phyloP scores from a whole-genome alignment of 2,329 filamentous ascomycete genomes.

The Alternaria angustiovoidea region DNA sequence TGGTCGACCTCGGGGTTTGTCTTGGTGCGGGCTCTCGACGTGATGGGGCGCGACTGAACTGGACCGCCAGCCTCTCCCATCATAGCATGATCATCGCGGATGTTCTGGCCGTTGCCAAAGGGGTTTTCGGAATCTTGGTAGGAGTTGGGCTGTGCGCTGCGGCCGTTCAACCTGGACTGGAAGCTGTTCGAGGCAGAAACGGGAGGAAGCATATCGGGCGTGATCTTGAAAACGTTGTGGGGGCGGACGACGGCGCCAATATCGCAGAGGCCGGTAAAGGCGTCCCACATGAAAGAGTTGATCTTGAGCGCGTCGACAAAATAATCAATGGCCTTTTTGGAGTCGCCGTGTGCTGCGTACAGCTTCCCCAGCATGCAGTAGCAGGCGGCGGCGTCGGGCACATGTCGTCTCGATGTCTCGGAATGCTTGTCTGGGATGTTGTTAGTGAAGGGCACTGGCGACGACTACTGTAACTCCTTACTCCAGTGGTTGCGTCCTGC shows the following conservation, averaged over 20 bases:
- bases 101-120: constrained; percentile 51
- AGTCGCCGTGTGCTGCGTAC: constrained; percentile 79
- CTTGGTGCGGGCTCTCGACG: constrained; percentile 50
- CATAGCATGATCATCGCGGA: constrained; percentile 55
- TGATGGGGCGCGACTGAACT: constrained; percentile 50
- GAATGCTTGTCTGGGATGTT: constrained; percentile 69
- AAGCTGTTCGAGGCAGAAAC: constrained; percentile 48
- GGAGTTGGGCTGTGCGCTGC: constrained; percentile 38
- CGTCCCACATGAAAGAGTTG: constrained; percentile 99
- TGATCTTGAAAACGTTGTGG: constrained; percentile 85
- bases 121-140: constrained; percentile 57
- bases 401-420: constrained; percentile 74
- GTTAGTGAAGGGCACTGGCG: constrained; percentile 13
- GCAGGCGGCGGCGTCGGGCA: constrained; percentile 86
- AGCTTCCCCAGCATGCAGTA: constrained; percentile 86
- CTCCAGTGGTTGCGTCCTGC: constrained; percentile 77
- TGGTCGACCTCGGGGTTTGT: constrained; percentile 53
- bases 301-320: constrained; percentile 88
- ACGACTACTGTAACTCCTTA: constrained; percentile 54
- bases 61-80: constrained; percentile 50
- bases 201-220: constrained; percentile 64
- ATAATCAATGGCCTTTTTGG: constrained; percentile 82
- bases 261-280: constrained; percentile 87
- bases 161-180: constrained; percentile 56
- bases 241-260: constrained; percentile 79